phyloP scores from a whole-genome alignment of 192 early-diverging fungal species.

The Coemansia asiatica region DNA sequence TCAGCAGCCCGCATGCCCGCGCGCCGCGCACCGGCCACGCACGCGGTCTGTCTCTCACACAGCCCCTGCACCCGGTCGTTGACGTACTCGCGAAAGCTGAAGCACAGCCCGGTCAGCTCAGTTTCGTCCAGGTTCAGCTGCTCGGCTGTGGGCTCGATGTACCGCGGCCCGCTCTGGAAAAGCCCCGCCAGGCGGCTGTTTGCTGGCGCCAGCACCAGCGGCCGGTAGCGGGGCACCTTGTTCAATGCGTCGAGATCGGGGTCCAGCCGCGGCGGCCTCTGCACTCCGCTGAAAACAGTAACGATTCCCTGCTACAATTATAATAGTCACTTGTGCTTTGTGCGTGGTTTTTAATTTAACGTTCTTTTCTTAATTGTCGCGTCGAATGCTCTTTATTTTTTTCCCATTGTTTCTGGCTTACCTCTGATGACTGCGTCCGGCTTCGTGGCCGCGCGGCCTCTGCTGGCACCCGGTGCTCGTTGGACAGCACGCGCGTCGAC shows the following conservation, averaged over 20 bases:
- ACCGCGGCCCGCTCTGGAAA: slow-evolving; percentile 42
- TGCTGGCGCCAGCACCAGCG: slow-evolving; percentile 46
- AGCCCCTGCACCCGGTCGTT: slow-evolving; percentile 35
- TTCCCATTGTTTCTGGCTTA: slow-evolving; percentile 4
- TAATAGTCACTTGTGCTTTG: neutral
- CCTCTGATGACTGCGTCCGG: slow-evolving; percentile 54
- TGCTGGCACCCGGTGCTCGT: slow-evolving; percentile 16
- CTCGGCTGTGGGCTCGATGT: slow-evolving; percentile 56
- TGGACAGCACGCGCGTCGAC: slow-evolving; percentile 42
- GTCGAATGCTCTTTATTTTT: too few relatives aligned
- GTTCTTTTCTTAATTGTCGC: too few relatives aligned
- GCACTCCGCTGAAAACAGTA: slow-evolving; percentile 46
- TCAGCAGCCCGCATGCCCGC: slow-evolving; percentile 32
- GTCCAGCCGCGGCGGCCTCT: slow-evolving; percentile 46
- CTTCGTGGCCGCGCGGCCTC: slow-evolving; percentile 43
- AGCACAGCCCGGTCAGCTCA: slow-evolving; percentile 47
- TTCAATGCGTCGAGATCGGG: slow-evolving; percentile 51
- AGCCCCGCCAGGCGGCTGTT: slow-evolving; percentile 49
- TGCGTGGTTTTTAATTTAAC: slow-evolving; percentile 1
- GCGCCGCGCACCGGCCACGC: slow-evolving; percentile 33
- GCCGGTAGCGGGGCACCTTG: slow-evolving; percentile 40
- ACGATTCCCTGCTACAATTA: slow-evolving; percentile 50
- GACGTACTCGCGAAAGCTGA: slow-evolving; percentile 51
- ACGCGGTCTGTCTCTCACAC: slow-evolving; percentile 41
- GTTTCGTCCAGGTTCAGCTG: slow-evolving; percentile 53